Conservation (phyloP, 1,284 basidiomycete genomes). For the Puccinia triticina region DNA sequence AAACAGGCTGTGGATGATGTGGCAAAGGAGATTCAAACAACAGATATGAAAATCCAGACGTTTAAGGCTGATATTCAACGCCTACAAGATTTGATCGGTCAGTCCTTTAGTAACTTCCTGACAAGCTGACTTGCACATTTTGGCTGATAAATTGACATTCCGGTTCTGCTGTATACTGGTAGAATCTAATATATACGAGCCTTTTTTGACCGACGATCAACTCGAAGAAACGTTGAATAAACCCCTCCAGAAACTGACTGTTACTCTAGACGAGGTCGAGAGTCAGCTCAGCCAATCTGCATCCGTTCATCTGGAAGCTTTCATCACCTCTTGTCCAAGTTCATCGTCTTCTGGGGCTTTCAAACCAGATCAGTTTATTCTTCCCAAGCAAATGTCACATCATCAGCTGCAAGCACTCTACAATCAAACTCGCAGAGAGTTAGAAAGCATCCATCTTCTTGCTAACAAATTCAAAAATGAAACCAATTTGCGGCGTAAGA, state of each 20-base stretch:
- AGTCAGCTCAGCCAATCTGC: conserved; percentile 18
- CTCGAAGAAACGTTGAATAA: conserved; percentile 22
- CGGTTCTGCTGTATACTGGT: neutral
- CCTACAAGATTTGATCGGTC: conserved; percentile 19
- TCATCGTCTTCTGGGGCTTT: conserved; percentile 31
- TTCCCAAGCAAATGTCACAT: conserved; percentile 48
- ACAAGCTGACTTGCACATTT: neutral
- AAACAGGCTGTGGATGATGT: conserved; percentile 25
- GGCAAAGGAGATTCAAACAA: neutral
- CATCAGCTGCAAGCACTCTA: conserved; percentile 43
- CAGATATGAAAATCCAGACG: neutral
- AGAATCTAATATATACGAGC: conserved; percentile 34
- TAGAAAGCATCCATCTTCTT: conserved; percentile 16
- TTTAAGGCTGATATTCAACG: conserved; percentile 27
- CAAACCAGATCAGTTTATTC: conserved; percentile 47
- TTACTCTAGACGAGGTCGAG: conserved; percentile 25
- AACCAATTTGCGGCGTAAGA: conserved; percentile 23
- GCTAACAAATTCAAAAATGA: conserved; percentile 15
- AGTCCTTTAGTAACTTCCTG: conserved; percentile 3
- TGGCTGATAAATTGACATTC: neutral
- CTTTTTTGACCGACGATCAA: conserved; percentile 19
- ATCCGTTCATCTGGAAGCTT: conserved; percentile 30
- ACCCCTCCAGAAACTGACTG: conserved; percentile 6
- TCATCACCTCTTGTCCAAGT: conserved; percentile 43
- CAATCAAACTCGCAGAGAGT: conserved; percentile 25